Evolutionary conservation across 345 rosid species (phyloP), one percentile per base, ranked within the genome.

Genomic region (Citrus unshiu): DNA sequence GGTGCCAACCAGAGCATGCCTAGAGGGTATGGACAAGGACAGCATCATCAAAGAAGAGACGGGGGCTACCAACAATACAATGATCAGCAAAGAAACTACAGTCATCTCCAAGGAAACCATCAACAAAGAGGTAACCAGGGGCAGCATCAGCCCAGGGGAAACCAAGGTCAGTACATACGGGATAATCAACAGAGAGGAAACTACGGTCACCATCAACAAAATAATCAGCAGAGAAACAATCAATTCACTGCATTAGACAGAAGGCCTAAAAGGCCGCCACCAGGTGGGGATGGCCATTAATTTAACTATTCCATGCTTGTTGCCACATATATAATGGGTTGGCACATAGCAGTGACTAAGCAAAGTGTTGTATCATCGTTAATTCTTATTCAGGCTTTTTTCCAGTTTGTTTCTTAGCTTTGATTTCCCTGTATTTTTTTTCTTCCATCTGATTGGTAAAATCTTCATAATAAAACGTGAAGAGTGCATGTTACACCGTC

Each of bases 211-310:
- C 22, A 49, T 43, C 84, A 73, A 39, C 72, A 61, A 74, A 73
- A 74, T 54, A 77, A 77, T 79, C 88, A 83, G 75, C 81, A 76
- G 46, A 63, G 74, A 22, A 43, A 74, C 61, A 87, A 83, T 77
- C 81, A 85, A 13, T 89, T 39, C 81, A 75, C 91, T 2, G 81
- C 87, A 0, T 71, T 86, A 35, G 89, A 83, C 75, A 13, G 86
- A 25, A 83, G 84, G 69, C 61, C 71, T 8, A 74, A 65, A n/a
- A 25, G 74, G 76, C 81, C 37, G 34, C 81, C 80, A 0, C 79
- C 80, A 8, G 73, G 68, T 39, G 85, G 84, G 56, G 72, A 69
- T 27, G 60, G 58, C 75, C 65, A 59, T 29, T 68, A 39, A 75
- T 73, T 16, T 10, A 46, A 39, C 49, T 39, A 7, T 16, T 57